Base-by-base conservation (phyloP, 225 moss, liverwort and hornwort genomes). In the Asterella californica region DNA sequence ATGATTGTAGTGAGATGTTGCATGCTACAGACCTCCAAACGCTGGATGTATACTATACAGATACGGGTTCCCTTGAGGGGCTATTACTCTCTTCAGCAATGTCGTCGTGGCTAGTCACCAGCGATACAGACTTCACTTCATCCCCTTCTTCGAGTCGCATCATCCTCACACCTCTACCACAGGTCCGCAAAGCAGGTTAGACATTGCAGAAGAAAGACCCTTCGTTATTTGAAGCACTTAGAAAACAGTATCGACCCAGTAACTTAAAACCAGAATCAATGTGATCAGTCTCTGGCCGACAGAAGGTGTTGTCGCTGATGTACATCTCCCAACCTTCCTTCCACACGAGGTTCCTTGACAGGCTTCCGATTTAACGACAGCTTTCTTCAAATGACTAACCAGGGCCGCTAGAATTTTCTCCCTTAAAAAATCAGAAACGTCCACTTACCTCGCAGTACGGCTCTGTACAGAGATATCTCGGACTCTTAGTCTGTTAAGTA, bases 401-500 rank as follows among this genome's bases (percentile, higher is more conserved):
- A 48, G 7, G 11, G 48, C 48, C 11, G 48, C 48, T 48, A 48
- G 48, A 48, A 48, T 48, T 11, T 48, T 48, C 48, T 6, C 48
- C 11, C 6, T 6, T 48, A 11, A 12, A 4, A 17, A 48, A 9
- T 9, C 2, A 48, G n/a, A 49, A 42, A 4, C 0, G 79, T 18
- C 25, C 10, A 79, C 90, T 88, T 85, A 93, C 95, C 91, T 93
- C 10, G 96, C 96, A 65, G 85, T 90, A 62, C 97, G 93, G 87
- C 94, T 89, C 81, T 99, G 94, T n/a, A 90, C 86, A 74, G 97
- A 93, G 82, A 99, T 90, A 81, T 99, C 97, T 77, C 97, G 89
- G 64, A 99, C 93, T 85, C 97, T 89, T 76, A 99, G 89, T 82
- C 97, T 91, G 61, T 99, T 99, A 1, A 99, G 81, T 79, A 93